These are phyloP conservation scores for Phytomonas sp. DNA, from an alignment of 208 protist species.

Conservation along the genomic window DNA sequence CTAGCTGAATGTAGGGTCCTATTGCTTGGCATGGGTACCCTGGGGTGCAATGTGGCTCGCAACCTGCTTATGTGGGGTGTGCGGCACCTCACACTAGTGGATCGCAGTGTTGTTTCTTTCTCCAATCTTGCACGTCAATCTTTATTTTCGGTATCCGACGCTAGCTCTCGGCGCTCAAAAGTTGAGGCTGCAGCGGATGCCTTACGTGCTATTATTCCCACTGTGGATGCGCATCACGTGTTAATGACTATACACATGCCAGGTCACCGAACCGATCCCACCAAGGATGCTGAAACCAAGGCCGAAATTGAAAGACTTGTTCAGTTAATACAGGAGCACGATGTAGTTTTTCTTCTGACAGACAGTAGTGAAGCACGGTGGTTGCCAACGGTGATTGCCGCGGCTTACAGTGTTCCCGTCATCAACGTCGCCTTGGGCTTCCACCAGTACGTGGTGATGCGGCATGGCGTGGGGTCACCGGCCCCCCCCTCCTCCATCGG, in stretches of 20 bases:
- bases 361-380: slow-evolving; percentile 96
- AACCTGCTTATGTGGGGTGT: slow-evolving; percentile 96
- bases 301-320: slow-evolving; percentile 52
- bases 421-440: slow-evolving; percentile 97
- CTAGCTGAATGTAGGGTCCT: slow-evolving; percentile 86
- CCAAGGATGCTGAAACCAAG: slow-evolving; percentile 17
- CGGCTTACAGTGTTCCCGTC: slow-evolving; percentile 75
- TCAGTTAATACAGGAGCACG: slow-evolving; percentile 78
- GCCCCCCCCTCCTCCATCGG: slow-evolving; percentile 42
- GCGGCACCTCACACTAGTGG: slow-evolving; percentile 93
- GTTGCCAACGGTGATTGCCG: slow-evolving; percentile 94
- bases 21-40: slow-evolving; percentile 95
- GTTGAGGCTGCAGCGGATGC: slow-evolving; percentile 83
- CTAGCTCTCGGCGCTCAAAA: slow-evolving; percentile 70
- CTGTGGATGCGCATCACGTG: slow-evolving; percentile 30
- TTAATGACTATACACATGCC: slow-evolving; percentile 96
- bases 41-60: slow-evolving; percentile 97
- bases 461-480: slow-evolving; percentile 81
- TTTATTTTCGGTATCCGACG: slow-evolving; percentile 85
- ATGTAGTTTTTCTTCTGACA: slow-evolving; percentile 96
- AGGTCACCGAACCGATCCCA: slow-evolving; percentile 79
- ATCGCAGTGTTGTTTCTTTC: slow-evolving; percentile 94
- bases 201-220: slow-evolving; percentile 87
- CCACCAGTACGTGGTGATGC: slow-evolving; percentile 96
- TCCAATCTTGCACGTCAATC: slow-evolving; percentile 93